Conservation (phyloP, 148 eudicot species). For the Agrostemma githago region DNA sequence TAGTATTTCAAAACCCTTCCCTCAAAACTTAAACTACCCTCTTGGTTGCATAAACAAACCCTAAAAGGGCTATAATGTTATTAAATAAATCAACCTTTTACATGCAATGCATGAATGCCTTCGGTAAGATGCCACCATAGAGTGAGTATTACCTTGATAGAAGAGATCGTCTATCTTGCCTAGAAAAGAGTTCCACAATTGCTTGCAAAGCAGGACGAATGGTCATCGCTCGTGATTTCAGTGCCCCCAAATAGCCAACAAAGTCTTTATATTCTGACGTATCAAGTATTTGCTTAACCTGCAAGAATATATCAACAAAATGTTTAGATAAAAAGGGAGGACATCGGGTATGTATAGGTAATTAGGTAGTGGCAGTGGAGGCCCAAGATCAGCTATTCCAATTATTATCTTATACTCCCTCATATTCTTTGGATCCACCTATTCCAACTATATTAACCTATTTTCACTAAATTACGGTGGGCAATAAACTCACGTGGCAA, state of each 20-base stretch:
- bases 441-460: neutral
- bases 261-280: conserved; percentile 69
- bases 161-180: conserved; percentile 72
- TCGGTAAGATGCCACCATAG: conserved; percentile 7
- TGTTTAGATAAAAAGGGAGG: neutral
- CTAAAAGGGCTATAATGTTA: neutral
- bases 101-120: neutral
- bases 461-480: neutral
- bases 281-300: conserved; percentile 83
- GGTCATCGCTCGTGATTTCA: conserved; percentile 77
- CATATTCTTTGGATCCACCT: too few species aligned
- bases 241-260: conserved; percentile 73
- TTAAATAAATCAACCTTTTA: conserved; percentile 6
- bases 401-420: neutral
- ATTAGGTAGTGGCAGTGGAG: neutral
- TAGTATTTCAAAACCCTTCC: neutral
- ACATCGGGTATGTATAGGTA: neutral
- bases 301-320: conserved; percentile 20
- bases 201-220: conserved; percentile 70
- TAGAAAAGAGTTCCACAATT: conserved; percentile 61
- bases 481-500: neutral
- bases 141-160: conserved; percentile 49
- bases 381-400: neutral
- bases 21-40: neutral
- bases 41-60: neutral